Evolutionary conservation across 2,329 filamentous ascomycete species (phyloP), one percentile per base, ranked within the genome.

Genomic region (Pseudogymnoascus sp.): DNA sequence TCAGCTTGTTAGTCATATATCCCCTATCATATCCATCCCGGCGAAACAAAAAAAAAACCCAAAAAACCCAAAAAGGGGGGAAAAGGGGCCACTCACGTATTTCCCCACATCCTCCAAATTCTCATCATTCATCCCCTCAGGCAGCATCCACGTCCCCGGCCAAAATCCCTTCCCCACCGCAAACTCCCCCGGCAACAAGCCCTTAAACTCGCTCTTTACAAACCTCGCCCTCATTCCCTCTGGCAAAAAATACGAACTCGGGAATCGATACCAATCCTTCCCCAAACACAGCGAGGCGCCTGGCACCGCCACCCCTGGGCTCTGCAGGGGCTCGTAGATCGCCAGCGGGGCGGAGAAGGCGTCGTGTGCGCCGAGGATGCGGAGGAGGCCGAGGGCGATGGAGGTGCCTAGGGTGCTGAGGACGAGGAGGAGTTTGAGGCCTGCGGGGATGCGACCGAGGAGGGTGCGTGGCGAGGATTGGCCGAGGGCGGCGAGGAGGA

Each of bases 231-330:
- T 87, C 78, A 94, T 89, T 58, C 84, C 82, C n/a, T 86, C 78
- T 0, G 94, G 93, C 2, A 99, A 79, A 71, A 94, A 91, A 76
- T 91, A 97, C 0, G 92, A 95, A 0, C 89, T 93, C 1, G 94
- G 93, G 71, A 97, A 97, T 36, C 94, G 89, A 73, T 99, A 97
- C 94, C 94, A 99, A 72, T 99, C 94, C 72, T 97, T 99, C 28
- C 90, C 91, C 38, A 96, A 83, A 72, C 94, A 99, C 2, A 99
- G 84, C 15, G 80, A 85, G 64, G 90, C 87, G 14, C 86, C 89
- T 1, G 76, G 72, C 0, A 76, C 74, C 2, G 84, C 82, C 1
- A 77, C 80, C 7, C 76, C 69, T 1, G 76, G 72, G 12, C 75
- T 76, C 57, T 83, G 78, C 1, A 97, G 78, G 1, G 86, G 85